Evolutionary conservation across 768 basidiomycete genomes (phyloP).

Genomic region (Leccinum boreale): DNA sequence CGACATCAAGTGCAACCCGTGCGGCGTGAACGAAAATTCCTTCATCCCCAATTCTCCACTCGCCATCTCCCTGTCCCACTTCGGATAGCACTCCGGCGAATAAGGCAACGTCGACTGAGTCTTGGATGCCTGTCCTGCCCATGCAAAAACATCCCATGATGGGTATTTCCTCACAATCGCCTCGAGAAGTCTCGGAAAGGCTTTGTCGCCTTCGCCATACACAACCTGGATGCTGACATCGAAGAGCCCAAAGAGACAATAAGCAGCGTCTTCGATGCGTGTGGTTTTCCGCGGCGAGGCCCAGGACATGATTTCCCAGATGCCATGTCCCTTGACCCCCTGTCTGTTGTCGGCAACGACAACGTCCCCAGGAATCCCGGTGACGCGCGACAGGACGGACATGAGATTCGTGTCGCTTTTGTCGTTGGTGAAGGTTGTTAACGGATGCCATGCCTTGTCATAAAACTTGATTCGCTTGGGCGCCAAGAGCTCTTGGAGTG

Average conservation of each 20-base stretch:
- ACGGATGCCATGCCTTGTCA: constrained; percentile 16
- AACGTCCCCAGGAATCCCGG: constrained; percentile 14
- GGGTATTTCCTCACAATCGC: constrained; percentile 8
- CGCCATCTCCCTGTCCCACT: constrained; percentile 14
- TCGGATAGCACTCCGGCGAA: constrained; percentile 21
- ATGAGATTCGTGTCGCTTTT: no score
- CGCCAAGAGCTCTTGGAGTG: constrained; percentile 27
- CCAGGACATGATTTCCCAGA: constrained; percentile 31
- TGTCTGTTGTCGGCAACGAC: constrained; percentile 20
- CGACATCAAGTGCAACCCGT: constrained; percentile 17
- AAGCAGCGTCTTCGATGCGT: constrained; percentile 27
- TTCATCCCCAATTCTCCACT: constrained; percentile 10
- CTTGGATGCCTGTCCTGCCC: constrained; percentile 21
- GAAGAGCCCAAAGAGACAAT: constrained; percentile 28
- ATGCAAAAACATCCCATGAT: constrained; percentile 26
- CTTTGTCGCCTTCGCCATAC: constrained; percentile 31
- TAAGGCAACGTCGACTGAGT: constrained; percentile 16
- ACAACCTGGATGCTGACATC: constrained; percentile 17
- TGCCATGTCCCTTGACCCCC: constrained; percentile 11
- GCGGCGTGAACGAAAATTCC: constrained; percentile 11
- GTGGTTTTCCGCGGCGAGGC: constrained; percentile 29
- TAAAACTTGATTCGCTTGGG: constrained; percentile 27
- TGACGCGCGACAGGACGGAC: constrained; percentile 13
- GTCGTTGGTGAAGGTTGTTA: constrained; percentile 16
- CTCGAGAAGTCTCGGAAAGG: constrained; percentile 27